Evolutionary conservation across 495 filamentous ascomycete species (phyloP), one percentile per base, ranked within the genome.

Genomic region (Immersiella caudata): DNA sequence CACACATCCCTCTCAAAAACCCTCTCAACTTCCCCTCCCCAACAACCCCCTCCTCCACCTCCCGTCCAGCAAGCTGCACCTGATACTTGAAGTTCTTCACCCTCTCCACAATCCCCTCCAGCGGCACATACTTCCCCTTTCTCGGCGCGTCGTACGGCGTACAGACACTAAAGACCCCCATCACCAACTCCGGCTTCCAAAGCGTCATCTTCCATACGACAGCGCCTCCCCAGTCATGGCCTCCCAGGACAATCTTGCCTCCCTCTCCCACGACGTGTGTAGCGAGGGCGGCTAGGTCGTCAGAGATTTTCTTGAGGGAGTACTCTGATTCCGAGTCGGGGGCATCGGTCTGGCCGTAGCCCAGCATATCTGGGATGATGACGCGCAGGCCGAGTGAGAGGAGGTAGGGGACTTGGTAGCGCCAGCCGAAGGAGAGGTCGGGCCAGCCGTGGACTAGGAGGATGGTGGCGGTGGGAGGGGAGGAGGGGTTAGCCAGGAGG

Each of bases 1-100:
- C 29, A 75, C 89, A 94, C 64, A 95, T 70, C 35, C 83, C 84
- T 54, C 83, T 86, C 63, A 98, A 70, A 64, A 96, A 91, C 68
- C 85, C 83, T 62, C 84, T 82, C 24, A 94, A 85, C 49, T 86
- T 81, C 63, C 77, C 76, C 51, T 73, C 65, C 4, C 84, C 84
- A 64, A 83, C 83, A 24, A 94, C 72, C 6, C 78, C 74, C 27
- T 78, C 78, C 72, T 94, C 91, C 21, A 94, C 80, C 12, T 89
- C 86, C 0, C 85, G 84, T 26, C 87, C 84, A 0, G 80, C 82
- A 35, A 98, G 85, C 40, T 93, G 92, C 46, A 96, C 70, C 80
- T 98, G 94, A 75, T 98, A 98, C 21, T 71, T 81, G 73, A 92
- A 93, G 69, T 91, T 88, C n/a, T 92, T 93, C 49, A 89, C 66